Percentiles rank a stretch among this genome's conserved stretches.
Conservation (phyloP, 345 rosid species). For the Reutealis trisperma region DNA sequence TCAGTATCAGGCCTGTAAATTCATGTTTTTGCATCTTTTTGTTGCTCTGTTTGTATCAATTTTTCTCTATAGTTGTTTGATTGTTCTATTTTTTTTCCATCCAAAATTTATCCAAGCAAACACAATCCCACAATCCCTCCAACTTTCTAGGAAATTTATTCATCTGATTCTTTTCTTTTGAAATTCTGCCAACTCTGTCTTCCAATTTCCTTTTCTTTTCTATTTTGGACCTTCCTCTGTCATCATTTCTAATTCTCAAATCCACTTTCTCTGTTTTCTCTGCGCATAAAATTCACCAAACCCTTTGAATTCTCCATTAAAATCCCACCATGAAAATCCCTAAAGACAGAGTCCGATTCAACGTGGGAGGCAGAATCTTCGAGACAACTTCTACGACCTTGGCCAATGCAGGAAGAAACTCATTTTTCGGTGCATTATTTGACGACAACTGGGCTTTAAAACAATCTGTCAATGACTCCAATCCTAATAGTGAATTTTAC, state of each 20-base stretch:
- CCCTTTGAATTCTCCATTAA: not conserved
- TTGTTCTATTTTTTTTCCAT: not conserved
- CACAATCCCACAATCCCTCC: constrained; percentile 25
- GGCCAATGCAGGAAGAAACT: constrained; percentile 88
- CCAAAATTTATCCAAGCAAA: not conserved
- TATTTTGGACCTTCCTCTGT: not conserved
- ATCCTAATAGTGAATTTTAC: constrained; percentile 44
- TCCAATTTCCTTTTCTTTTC: not conserved
- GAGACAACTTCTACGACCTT: constrained; percentile 93
- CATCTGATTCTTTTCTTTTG: not conserved
- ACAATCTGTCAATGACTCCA: constrained; percentile 19
- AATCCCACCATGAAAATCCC: constrained; percentile 57
- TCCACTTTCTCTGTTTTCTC: constrained; percentile 10
- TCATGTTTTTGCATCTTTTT: not conserved
- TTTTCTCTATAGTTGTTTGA: not conserved
- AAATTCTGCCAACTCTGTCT: constrained; percentile 12
- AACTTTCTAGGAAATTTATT: constrained; percentile 18
- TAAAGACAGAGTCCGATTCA: constrained; percentile 73
- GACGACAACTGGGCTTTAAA: constrained; percentile 72
- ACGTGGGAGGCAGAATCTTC: constrained; percentile 87
- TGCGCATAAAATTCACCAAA: not conserved
- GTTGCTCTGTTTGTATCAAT: not conserved
- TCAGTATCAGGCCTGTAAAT: not conserved
- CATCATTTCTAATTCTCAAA: not conserved
- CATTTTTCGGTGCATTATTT: constrained; percentile 83